A percentile compares a stretch with the other conserved stretches of the same genome.
Conservation (phyloP, 306 rosid species). For the Vicia villosa region DNA sequence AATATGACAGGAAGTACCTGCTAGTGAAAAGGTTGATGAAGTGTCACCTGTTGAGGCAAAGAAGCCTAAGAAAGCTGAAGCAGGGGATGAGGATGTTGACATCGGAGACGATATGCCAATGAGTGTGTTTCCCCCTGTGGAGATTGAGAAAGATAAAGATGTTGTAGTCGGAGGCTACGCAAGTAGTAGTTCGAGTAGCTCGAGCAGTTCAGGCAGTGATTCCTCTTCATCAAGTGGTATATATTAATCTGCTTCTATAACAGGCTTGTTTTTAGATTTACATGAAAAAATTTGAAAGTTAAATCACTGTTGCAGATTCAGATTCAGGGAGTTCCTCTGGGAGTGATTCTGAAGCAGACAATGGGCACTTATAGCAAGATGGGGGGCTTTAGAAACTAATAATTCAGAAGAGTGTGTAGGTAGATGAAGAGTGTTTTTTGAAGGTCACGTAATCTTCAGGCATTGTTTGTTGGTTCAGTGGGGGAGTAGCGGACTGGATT, state of each 20-base stretch:
- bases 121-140: slow-evolving; percentile 82
- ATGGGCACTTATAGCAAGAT: slow-evolving; percentile 52
- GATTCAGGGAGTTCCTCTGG: slow-evolving; percentile 92
- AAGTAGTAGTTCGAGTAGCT: slow-evolving; percentile 76
- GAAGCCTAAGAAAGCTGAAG: slow-evolving; percentile 74
- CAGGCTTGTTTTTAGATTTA: not conserved
- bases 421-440: slow-evolving; percentile 31
- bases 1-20: slow-evolving; percentile 47
- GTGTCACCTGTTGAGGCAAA: slow-evolving; percentile 47
- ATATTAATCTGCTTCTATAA: not conserved
- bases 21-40: slow-evolving; percentile 50
- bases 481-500: slow-evolving; percentile 14
- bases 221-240: slow-evolving; percentile 97
- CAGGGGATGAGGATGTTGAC: slow-evolving; percentile 92
- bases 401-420: slow-evolving; percentile 1
- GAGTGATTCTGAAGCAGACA: slow-evolving; percentile 86
- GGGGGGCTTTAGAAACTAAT: slow-evolving; percentile 4
- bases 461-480: slow-evolving; percentile 32
- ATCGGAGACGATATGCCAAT: slow-evolving; percentile 93
- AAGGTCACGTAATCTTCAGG: slow-evolving; percentile 5
- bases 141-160: slow-evolving; percentile 85
- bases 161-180: slow-evolving; percentile 68
- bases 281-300: not conserved
- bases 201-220: slow-evolving; percentile 83
- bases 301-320: slow-evolving; percentile 57